These are phyloP conservation scores for Metschnikowia koreensis DNA, from an alignment of 805 yeast genomes.

Conservation along the genomic window DNA sequence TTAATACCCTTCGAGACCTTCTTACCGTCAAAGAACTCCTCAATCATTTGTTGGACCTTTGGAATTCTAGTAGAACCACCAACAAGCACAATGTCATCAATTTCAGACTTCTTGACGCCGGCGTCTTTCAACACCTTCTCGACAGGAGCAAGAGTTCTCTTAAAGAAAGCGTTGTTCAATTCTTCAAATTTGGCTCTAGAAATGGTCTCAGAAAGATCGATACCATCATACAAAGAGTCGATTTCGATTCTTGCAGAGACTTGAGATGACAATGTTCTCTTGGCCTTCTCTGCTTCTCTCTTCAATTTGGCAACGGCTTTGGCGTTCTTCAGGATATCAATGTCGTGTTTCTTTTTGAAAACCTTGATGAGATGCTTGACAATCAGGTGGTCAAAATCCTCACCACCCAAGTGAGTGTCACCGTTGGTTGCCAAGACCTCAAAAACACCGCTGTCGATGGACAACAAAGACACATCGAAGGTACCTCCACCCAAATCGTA, in stretches of 20 bases:
- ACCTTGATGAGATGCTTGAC: constrained; percentile 20
- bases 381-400: constrained; percentile 22
- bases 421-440: constrained; percentile 41
- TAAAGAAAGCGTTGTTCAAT: constrained; percentile 22
- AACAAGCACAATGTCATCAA: constrained; percentile 23
- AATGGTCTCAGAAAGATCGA: constrained; percentile 22
- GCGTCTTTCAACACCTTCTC: constrained; percentile 22
- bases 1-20: constrained; percentile 26
- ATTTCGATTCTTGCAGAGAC: constrained; percentile 21
- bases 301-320: constrained; percentile 24
- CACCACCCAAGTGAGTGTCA: constrained; percentile 26
- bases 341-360: constrained; percentile 21
- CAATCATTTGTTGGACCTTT: constrained; percentile 22
- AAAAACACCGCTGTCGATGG: constrained; percentile 23
- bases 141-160: constrained; percentile 23
- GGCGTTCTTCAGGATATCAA: constrained; percentile 18
- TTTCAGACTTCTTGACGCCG: constrained; percentile 20
- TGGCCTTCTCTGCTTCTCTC: constrained; percentile 25
- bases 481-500: constrained; percentile 26
- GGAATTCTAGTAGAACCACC: constrained; percentile 25
- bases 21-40: constrained; percentile 21
- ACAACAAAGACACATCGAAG: constrained; percentile 25
- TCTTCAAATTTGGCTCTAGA: constrained; percentile 24
- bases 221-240: constrained; percentile 22
- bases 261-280: constrained; percentile 24